Base-by-base conservation (phyloP, 176 grass and related monocot genomes). In the Oryza glumipatula region DNA sequence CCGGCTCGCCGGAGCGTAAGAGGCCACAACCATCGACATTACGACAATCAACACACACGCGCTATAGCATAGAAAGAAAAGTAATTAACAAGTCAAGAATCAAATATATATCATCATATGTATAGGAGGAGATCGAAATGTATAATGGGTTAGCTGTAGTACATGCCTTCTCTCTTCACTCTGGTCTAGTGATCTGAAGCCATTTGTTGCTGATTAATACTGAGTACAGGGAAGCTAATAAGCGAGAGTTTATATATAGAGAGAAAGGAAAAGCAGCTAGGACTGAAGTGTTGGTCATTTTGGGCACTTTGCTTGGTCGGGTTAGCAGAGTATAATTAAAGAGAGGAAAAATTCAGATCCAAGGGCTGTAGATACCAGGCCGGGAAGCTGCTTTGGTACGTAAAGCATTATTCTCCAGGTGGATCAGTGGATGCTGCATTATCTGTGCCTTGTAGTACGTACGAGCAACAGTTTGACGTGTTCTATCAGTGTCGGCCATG, bases 281-380 rank as follows among this genome's bases (percentile, higher is more conserved):
- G 15, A 21, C 52, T 21, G 52, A 21, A 15, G 19, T 14, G 14
- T 23, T 11, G 35, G 49, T 71, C 12, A 9, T 14, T 33, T 16
- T 58, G 54, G 54, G 7, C 19, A 58, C 74, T 88, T 88, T 88
- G 74, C 86, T 88, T 88, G 63, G 45, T 78, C 33, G 16, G 73
- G 4, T 45, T 78, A 13, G 7, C 15, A 56, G 21, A 1, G 86
- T 78, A 88, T 73, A 83, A 58, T 58, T n/a, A 21, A 83, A 78
- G 86, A 8, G 6, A 64, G 15, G 79, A 4, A 2, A 72, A 17
- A 32, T 5, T 11, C 24, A 28, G 11, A 47, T 47, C 44, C 0
- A 16, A 15, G 13, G 56, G 21, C 7, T 44, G 10, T 44, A 13
- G 17, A 33, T 49, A 49, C 47, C 14, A 5, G 15, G 13, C 15